Evolutionary conservation across 495 filamentous ascomycete genomes (phyloP).

Genomic region (Bacidia gigantensis): DNA sequence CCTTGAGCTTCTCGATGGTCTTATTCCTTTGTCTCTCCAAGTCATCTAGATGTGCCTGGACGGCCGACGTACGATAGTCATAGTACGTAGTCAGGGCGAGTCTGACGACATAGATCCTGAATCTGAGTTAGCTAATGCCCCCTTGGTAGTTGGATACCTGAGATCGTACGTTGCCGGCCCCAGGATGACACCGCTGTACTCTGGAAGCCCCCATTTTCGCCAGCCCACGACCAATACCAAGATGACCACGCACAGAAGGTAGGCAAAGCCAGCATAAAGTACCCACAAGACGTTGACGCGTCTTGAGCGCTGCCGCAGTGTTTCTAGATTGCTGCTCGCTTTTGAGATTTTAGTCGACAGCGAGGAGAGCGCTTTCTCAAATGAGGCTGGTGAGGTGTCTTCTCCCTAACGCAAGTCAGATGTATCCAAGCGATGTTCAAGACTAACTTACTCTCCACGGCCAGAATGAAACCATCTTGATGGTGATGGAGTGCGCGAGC

Average conservation of each 20-base stretch:
- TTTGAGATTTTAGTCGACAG: conserved; percentile 69
- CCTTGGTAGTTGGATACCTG: not conserved
- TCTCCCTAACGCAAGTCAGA: conserved; percentile 42
- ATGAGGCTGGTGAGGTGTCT: conserved; percentile 74
- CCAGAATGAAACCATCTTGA: conserved; percentile 68
- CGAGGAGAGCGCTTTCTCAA: conserved; percentile 76
- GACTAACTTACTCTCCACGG: conserved; percentile 49
- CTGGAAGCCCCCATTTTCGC: conserved; percentile 56
- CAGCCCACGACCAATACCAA: conserved; percentile 74
- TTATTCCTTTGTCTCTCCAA: conserved; percentile 63
- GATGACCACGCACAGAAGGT: conserved; percentile 71
- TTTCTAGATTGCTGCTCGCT: conserved; percentile 55
- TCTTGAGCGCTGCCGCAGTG: conserved; percentile 52
- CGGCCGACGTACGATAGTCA: conserved; percentile 60
- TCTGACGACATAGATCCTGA: conserved; percentile 55
- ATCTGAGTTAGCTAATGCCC: not conserved
- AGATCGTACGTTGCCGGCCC: conserved; percentile 59
- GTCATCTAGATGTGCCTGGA: conserved; percentile 53
- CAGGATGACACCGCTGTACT: conserved; percentile 64
- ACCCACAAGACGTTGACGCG: conserved; percentile 78
- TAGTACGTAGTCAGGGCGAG: conserved; percentile 51
- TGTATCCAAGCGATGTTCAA: conserved; percentile 5
- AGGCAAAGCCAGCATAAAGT: conserved; percentile 78
- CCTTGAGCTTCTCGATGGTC: conserved; percentile 88
- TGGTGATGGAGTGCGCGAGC: not conserved